Evolutionary conservation across 1,284 basidiomycete genomes (phyloP), one percentile per base, ranked within the genome.

Genomic region (Coniferiporia weirii): DNA sequence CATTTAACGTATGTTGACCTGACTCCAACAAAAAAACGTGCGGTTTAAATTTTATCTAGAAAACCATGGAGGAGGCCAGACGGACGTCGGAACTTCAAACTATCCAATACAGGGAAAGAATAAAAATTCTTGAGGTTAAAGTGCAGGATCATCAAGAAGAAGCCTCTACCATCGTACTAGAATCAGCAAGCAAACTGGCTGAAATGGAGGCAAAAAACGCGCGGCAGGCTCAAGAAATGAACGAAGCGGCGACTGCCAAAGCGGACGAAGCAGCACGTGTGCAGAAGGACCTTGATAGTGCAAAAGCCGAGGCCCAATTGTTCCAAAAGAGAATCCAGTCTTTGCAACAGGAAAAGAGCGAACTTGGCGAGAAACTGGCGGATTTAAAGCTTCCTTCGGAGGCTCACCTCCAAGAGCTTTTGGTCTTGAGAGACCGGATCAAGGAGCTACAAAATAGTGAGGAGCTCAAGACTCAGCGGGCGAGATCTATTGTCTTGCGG

Each of bases 401-500:
- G 36, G 20, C 51, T 35, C 57, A 53, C 4, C 9, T 47, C 10
- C 43, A 56, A 34, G 61, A 59, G 40, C 12, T 62, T 34, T 32
- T n/a, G 7, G 17, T 19, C 7, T 65, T 74, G 15, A 67, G 62
- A 27, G 38, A 54, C 13, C 66, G 63, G 13, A 67, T 66, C 20
- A 69, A 68, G 20, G 61, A 65, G 38, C 38, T 40, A 15, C 38
- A 40, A 15, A 40, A 40, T 10, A 40, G 38, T 15, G 38, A 15
- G 8, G 38, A 40, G 48, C 45, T 52, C 35, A 65, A 69, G 45
- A 57, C 61, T 9, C 63, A 70, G 52, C 62, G 69, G 46, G 64
- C 68, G 10, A 69, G 66, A 61, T 71, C 68, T 1, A 69, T 76
- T 43, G 69, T 66, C n/a, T 54, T 64, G 19, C 68, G 75, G 36